phyloP scores from a whole-genome alignment of 2,329 filamentous ascomycete species.

The Chaetothyriales sp. region DNA sequence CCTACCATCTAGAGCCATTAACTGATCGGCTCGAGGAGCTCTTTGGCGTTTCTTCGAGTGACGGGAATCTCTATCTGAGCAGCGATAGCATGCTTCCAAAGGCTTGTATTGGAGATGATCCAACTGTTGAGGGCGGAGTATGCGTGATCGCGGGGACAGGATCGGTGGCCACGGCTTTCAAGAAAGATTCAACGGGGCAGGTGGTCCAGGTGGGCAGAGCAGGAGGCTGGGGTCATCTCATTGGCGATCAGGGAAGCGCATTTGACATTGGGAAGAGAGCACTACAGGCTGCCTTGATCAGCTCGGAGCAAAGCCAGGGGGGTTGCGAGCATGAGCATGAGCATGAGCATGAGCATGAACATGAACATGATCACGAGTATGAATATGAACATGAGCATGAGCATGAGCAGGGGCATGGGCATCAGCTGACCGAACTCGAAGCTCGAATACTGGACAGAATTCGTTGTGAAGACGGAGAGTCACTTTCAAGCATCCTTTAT shows the following conservation, averaged over 20 bases:
- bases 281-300: background rate
- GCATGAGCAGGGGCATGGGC: background rate
- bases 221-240: slow-evolving; percentile 33
- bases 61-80: background rate
- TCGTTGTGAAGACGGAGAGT: background rate
- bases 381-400: too few species aligned
- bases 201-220: slow-evolving; percentile 23
- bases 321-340: background rate
- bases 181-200: slow-evolving; percentile 6
- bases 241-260: slow-evolving; percentile 33
- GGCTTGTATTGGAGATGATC: background rate
- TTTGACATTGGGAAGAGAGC: slow-evolving; percentile 28
- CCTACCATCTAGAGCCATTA: background rate
- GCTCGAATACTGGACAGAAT: background rate
- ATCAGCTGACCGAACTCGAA: background rate
- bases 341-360: too few species aligned
- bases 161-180: slow-evolving; percentile 30
- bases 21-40: background rate
- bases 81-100: background rate
- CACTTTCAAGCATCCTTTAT: background rate
- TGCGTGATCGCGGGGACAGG: slow-evolving; percentile 31
- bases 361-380: too few species aligned
- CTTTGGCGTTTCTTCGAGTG: background rate
- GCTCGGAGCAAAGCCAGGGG: background rate
- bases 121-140: slow-evolving; percentile 2